A percentile compares a stretch with the other conserved stretches of the same genome.
These are phyloP conservation scores for Xylaria flabelliformis DNA, from an alignment of 495 filamentous ascomycete species.

Conservation along the genomic window DNA sequence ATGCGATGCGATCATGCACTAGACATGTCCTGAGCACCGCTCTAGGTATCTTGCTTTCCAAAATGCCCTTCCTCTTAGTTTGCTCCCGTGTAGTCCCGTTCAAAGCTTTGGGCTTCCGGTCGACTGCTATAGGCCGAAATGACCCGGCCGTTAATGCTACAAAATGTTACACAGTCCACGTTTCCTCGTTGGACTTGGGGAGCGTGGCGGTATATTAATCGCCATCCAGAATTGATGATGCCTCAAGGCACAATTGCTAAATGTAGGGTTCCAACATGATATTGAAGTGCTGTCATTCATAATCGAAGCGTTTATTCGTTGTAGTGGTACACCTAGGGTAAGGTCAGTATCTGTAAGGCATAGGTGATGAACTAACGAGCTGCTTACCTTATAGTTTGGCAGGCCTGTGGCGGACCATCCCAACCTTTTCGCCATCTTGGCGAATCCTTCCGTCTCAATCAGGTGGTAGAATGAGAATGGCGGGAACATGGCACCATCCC, in stretches of 20 bases:
- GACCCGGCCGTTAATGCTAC: conserved; percentile 27
- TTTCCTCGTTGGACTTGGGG: conserved; percentile 25
- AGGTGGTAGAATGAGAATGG: conserved; percentile 95
- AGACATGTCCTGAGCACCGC: conserved; percentile 3
- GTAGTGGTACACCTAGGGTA: conserved; percentile 80
- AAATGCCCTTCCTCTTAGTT: not conserved
- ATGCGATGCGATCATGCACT: conserved; percentile 1
- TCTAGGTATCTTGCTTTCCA: conserved; percentile 21
- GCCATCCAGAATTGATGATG: not conserved
- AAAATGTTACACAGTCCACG: conserved; percentile 28
- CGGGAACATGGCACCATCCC: conserved; percentile 98
- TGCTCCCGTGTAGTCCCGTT: not conserved
- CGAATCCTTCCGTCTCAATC: conserved; percentile 97
- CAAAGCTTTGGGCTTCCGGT: not conserved
- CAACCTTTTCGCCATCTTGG: conserved; percentile 91
- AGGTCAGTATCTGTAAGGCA: conserved; percentile 38
- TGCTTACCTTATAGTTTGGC: conserved; percentile 92
- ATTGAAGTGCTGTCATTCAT: conserved; percentile 36
- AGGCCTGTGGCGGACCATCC: conserved; percentile 84
- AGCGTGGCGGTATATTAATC: conserved; percentile 17
- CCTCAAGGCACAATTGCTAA: conserved; percentile 30
- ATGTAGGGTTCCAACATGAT: conserved; percentile 34
- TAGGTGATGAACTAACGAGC: not conserved
- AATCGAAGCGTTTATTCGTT: conserved; percentile 69
- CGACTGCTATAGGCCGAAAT: not conserved